phyloP scores from a whole-genome alignment of 179 eudicot genomes.

The Pouteria campechiana region DNA sequence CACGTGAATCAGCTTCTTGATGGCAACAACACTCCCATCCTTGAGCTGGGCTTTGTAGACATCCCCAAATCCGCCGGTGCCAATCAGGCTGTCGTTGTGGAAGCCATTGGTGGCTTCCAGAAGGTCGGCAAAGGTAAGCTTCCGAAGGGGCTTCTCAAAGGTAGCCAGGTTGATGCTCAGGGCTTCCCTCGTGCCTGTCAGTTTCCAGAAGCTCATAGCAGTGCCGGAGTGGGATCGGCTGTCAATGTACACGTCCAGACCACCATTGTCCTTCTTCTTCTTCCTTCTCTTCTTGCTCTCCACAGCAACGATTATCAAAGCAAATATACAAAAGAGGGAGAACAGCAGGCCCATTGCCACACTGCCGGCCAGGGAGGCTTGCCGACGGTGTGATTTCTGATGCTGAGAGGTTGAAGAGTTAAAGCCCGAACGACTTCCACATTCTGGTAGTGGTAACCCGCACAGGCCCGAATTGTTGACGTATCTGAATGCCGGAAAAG shows the following conservation, averaged over 20 bases:
- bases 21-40: constrained; percentile 76
- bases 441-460: constrained; percentile 62
- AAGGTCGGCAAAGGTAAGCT: constrained; percentile 84
- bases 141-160: constrained; percentile 71
- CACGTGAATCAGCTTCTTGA: constrained; percentile 78
- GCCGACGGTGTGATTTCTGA: constrained; percentile 32
- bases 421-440: constrained; percentile 18
- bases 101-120: constrained; percentile 89
- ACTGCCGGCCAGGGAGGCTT: constrained; percentile 65
- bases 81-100: constrained; percentile 56
- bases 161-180: constrained; percentile 72
- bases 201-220: constrained; percentile 48
- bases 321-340: constrained; percentile 68
- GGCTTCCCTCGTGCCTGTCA: constrained; percentile 60
- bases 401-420: constrained; percentile 15
- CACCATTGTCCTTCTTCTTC: constrained; percentile 34
- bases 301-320: constrained; percentile 42
- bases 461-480: constrained; percentile 73
- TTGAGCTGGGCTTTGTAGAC: constrained; percentile 83
- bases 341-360: constrained; percentile 78
- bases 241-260: constrained; percentile 47
- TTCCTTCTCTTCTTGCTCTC: constrained; percentile 64
- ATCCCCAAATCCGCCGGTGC: constrained; percentile 94
- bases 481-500: constrained; percentile 52
- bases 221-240: constrained; percentile 53